phyloP scores from a whole-genome alignment of 2,329 filamentous ascomycete species.

The Epichloe gansuensis region DNA sequence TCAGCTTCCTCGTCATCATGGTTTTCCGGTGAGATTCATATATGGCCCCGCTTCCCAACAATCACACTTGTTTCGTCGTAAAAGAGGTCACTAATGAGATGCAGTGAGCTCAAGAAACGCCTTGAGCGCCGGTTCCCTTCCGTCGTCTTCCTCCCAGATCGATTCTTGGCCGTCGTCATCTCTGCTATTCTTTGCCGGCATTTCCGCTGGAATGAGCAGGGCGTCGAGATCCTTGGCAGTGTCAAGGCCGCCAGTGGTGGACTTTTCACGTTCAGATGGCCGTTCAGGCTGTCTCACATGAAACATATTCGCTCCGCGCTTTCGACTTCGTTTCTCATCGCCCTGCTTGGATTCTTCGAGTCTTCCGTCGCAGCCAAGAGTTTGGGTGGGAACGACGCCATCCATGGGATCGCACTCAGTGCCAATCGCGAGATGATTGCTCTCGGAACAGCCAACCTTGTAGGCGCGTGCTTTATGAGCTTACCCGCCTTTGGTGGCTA shows the following conservation, averaged over 20 bases:
- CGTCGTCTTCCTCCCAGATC: slow-evolving; percentile 83
- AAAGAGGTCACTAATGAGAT: slow-evolving; percentile 4
- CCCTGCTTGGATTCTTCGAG: slow-evolving; percentile 95
- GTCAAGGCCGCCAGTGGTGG: slow-evolving; percentile 64
- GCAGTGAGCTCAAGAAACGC: slow-evolving; percentile 66
- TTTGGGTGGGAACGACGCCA: slow-evolving; percentile 55
- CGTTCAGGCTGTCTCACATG: slow-evolving; percentile 66
- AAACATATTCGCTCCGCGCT: slow-evolving; percentile 75
- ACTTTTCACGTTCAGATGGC: slow-evolving; percentile 72
- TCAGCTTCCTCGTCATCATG: slow-evolving; percentile 82
- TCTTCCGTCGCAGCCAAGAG: slow-evolving; percentile 93
- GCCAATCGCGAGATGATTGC: slow-evolving; percentile 90
- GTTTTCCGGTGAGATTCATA: slow-evolving; percentile 53
- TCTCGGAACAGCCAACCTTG: slow-evolving; percentile 78
- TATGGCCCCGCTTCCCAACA: neutral
- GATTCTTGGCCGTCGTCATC: slow-evolving; percentile 77
- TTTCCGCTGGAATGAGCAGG: slow-evolving; percentile 66
- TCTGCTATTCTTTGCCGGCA: slow-evolving; percentile 70
- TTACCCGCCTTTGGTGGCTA: slow-evolving; percentile 94
- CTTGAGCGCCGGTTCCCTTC: slow-evolving; percentile 67
- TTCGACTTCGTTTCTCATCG: slow-evolving; percentile 85
- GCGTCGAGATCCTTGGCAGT: slow-evolving; percentile 72
- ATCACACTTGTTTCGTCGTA: neutral
- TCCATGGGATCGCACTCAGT: slow-evolving; percentile 72
- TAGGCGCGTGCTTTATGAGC: slow-evolving; percentile 84